Evolutionary conservation across 164 flowering plant genomes (phyloP).

Genomic region (grape (Vitis vinifera)): DNA sequence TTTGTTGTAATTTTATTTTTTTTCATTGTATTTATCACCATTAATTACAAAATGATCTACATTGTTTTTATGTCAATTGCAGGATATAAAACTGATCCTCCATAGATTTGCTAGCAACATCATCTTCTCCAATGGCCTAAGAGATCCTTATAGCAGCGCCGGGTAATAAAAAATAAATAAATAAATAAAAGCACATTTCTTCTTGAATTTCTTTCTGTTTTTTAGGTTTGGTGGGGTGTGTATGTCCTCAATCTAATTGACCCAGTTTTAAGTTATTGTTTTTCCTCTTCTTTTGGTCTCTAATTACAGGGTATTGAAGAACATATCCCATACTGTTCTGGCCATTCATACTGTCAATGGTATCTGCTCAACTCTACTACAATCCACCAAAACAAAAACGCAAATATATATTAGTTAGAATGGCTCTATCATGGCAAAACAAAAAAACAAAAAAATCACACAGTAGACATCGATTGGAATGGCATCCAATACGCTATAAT

Average conservation of each 20-base stretch:
- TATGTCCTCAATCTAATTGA: too few species aligned
- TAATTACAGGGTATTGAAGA: conserved; percentile 31
- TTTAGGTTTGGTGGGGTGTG: too few species aligned
- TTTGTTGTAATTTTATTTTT: background rate
- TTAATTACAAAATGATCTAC: background rate
- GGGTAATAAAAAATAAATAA: conserved; percentile 30
- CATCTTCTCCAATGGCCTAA: conserved; percentile 50
- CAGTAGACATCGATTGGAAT: too few species aligned
- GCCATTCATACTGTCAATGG: conserved; percentile 32
- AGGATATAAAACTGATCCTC: conserved; percentile 38
- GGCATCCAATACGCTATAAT: too few species aligned
- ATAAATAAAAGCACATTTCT: background rate
- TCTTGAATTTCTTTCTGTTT: background rate
- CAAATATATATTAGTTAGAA: too few species aligned
- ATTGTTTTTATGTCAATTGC: conserved; percentile 2
- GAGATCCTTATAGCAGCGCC: conserved; percentile 47
- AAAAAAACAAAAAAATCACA: too few species aligned
- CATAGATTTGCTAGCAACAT: conserved; percentile 44
- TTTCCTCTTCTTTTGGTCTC: background rate
- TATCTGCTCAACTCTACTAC: background rate
- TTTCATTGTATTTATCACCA: background rate
- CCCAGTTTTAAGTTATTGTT: background rate
- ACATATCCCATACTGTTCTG: conserved; percentile 30
- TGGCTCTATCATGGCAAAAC: too few species aligned
- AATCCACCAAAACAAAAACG: too few species aligned